Base-by-base conservation (phyloP, 176 grass and related monocot genomes). In the Hsuehochloa calcarea region DNA sequence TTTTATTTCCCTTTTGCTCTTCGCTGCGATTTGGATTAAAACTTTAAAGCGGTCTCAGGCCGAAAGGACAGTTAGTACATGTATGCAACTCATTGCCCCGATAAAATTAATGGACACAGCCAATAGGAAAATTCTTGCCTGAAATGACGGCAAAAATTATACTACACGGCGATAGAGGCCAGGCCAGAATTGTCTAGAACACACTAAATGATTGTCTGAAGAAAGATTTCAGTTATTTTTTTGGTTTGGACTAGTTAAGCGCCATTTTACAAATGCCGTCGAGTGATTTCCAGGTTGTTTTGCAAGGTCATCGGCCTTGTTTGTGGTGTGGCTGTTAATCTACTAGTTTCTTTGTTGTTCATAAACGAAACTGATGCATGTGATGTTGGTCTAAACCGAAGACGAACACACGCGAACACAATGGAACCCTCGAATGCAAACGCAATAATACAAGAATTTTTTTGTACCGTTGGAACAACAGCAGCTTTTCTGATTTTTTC, bases 31-130 rank as follows among this genome's bases (percentile, higher is more conserved):
- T 78, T 72, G 58, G 79, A 22, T 35, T 65, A 8, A 45, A 45
- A 10, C 55, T 78, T 85, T 78, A n/a, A 70, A 70, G 80, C 72
- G 74, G 50, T 29, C 63, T 73, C 74, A 44, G 41, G 68, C 62
- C 16, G 29, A 20, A 72, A 79, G 74, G 80, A 87, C 80, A 67
- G 58, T 59, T 83, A 79, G 59, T 87, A 87, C 50, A 83, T 86
- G 72, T 67, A 78, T 65, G 1, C 27, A 49, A 16, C 58, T 59
- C 66, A 82, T 65, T 78, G 43, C 68, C 44, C 27, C 9, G n/a
- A 66, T 65, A 59, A 80, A 54, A 72, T 23, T 68, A 60, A 39
- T 80, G 37, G 56, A 5, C 40, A 15, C 19, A n/a, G 29, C 71
- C 71, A 86, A 64, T 77, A 45, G 83, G 43, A 38, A 52, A 85